Percentiles rank a stretch among this genome's conserved stretches.
These are phyloP conservation scores for Alternaria panax DNA, from an alignment of 2,329 filamentous ascomycete species.

Conservation along the genomic window DNA sequence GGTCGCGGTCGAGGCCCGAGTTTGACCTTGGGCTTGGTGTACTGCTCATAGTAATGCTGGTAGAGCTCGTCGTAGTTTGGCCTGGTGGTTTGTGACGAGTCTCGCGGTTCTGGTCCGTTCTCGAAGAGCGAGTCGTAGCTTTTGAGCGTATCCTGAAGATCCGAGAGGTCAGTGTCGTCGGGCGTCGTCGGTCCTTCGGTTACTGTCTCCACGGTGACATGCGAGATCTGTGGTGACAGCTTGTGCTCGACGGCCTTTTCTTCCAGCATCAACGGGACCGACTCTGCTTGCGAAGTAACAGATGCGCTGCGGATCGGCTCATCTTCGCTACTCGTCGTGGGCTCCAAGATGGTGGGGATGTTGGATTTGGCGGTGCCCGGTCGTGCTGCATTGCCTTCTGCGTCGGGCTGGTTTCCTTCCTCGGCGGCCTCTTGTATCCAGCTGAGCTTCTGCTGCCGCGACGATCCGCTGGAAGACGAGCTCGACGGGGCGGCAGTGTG, in stretches of 20 bases:
- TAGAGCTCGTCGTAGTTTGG: conserved; percentile 53
- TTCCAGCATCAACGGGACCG: conserved; percentile 26
- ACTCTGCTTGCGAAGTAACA: conserved; percentile 22
- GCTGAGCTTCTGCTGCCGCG: conserved; percentile 78
- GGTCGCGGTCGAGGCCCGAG: conserved; percentile 86
- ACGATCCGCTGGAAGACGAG: conserved; percentile 80
- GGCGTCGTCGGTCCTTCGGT: conserved; percentile 31
- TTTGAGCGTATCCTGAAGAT: conserved; percentile 39
- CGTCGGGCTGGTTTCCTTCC: conserved; percentile 61
- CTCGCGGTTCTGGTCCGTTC: conserved; percentile 52
- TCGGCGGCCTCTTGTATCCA: conserved; percentile 95
- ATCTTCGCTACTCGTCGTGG: conserved; percentile 17
- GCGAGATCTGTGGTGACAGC: conserved; percentile 26
- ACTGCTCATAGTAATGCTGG: conserved; percentile 57
- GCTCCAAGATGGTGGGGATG: conserved; percentile 37
- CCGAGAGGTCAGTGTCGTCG: conserved; percentile 27
- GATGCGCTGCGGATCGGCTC: conserved; percentile 15
- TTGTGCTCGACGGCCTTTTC: conserved; percentile 21
- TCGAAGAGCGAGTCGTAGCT: conserved; percentile 47
- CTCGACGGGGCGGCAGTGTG: conserved; percentile 87
- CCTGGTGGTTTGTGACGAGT: conserved; percentile 52
- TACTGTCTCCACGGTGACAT: conserved; percentile 31
- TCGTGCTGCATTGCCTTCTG: conserved; percentile 27
- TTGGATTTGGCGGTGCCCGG: conserved; percentile 31
- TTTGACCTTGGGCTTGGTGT: conserved; percentile 83